These are phyloP conservation scores for Oropetium thomaeum DNA, from an alignment of 176 grass and related monocot species.

Conservation along the genomic window DNA sequence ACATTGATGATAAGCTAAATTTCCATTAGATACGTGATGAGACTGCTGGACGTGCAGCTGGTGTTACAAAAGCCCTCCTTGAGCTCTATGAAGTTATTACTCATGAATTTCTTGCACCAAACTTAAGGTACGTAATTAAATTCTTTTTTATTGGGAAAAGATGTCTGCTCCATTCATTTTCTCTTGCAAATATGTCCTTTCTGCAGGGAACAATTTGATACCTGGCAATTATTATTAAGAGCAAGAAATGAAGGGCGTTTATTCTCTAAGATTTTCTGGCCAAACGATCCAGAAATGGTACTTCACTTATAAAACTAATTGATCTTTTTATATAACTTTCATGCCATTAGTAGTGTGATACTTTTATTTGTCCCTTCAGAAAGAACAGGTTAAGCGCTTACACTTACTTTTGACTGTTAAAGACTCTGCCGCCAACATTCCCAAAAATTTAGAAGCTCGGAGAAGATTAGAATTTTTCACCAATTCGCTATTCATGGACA, in stretches of 20 bases:
- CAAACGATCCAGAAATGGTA: slow-evolving; percentile 76
- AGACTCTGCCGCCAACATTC: slow-evolving; percentile 87
- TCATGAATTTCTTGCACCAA: slow-evolving; percentile 70
- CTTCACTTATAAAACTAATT: neutral
- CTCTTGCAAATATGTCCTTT: slow-evolving; percentile 13
- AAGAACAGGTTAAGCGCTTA: slow-evolving; percentile 85
- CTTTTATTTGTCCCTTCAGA: slow-evolving; percentile 51
- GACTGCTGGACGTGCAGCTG: slow-evolving; percentile 62
- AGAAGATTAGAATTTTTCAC: slow-evolving; percentile 92
- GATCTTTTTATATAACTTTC: neutral
- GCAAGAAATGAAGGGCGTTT: slow-evolving; percentile 71
- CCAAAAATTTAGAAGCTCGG: slow-evolving; percentile 84
- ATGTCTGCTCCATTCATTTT: slow-evolving; percentile 15
- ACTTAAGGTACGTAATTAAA: slow-evolving; percentile 54
- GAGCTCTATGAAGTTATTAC: slow-evolving; percentile 86
- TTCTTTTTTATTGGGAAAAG: slow-evolving; percentile 10
- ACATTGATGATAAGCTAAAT: slow-evolving; percentile 16
- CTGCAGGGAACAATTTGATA: slow-evolving; percentile 80
- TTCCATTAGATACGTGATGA: slow-evolving; percentile 72
- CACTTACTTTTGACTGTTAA: slow-evolving; percentile 96
- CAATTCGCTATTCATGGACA: slow-evolving; percentile 94
- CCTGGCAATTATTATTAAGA: slow-evolving; percentile 76
- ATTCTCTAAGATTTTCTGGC: slow-evolving; percentile 84
- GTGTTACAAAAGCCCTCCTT: slow-evolving; percentile 74
- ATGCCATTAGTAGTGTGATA: neutral